Evolutionary conservation across 108 stramenopile species (phyloP).

Genomic region (Aurantiochytrium sp.): DNA sequence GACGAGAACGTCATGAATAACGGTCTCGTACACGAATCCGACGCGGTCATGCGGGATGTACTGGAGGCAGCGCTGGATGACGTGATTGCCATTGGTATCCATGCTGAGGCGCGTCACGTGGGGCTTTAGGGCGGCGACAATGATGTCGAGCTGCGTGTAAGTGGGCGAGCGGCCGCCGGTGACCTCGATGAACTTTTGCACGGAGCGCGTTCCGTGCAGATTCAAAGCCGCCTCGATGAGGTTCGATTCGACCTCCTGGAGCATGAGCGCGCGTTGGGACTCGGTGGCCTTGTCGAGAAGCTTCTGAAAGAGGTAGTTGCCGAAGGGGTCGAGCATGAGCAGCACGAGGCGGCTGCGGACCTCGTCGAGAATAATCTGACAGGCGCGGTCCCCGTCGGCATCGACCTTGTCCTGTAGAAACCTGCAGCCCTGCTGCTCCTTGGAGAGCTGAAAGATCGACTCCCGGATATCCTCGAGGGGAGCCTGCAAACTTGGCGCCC

Average conservation of each 20-base stretch:
- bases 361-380: slow-evolving; percentile 82
- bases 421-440: slow-evolving; percentile 89
- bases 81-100: slow-evolving; percentile 95
- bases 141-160: slow-evolving; percentile 44
- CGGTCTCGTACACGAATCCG: slow-evolving; percentile 86
- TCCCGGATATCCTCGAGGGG: slow-evolving; percentile 69
- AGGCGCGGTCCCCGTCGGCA: slow-evolving; percentile 80
- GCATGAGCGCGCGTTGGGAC: slow-evolving; percentile 74
- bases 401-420: slow-evolving; percentile 90
- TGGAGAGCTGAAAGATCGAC: slow-evolving; percentile 78
- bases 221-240: slow-evolving; percentile 88
- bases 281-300: slow-evolving; percentile 81
- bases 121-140: slow-evolving; percentile 73
- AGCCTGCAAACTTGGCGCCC: slow-evolving; percentile 68
- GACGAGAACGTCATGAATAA: slow-evolving; percentile 76
- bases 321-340: slow-evolving; percentile 95
- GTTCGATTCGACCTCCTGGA: slow-evolving; percentile 73
- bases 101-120: slow-evolving; percentile 88
- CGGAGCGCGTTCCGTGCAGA: slow-evolving; percentile 90
- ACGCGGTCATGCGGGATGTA: slow-evolving; percentile 81
- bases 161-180: slow-evolving; percentile 43
- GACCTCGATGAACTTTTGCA: slow-evolving; percentile 92
- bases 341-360: slow-evolving; percentile 85
- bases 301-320: slow-evolving; percentile 96
- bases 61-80: slow-evolving; percentile 86